phyloP scores from a whole-genome alignment of 352 stramenopile species.

The Globisporangium nunn region DNA sequence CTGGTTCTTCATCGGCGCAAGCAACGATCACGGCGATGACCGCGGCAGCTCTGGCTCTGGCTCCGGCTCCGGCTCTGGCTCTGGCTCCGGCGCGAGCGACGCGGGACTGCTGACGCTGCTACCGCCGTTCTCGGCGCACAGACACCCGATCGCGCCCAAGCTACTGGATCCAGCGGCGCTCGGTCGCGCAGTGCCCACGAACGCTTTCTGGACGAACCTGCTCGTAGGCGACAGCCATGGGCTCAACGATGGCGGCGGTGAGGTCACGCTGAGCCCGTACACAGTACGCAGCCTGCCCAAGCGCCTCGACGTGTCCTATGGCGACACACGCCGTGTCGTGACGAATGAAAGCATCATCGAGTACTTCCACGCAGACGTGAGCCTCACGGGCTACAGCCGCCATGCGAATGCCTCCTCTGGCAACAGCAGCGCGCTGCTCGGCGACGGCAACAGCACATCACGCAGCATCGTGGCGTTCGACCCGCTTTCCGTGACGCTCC shows the following conservation, averaged over 20 bases:
- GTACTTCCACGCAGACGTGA: slow-evolving; percentile 76
- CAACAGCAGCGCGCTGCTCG: slow-evolving; percentile 25
- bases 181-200: slow-evolving; percentile 63
- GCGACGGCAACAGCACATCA: slow-evolving; percentile 55
- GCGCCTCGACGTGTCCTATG: slow-evolving; percentile 78
- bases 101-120: slow-evolving; percentile 44
- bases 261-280: slow-evolving; percentile 82
- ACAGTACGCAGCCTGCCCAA: slow-evolving; percentile 62
- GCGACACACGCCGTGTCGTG: slow-evolving; percentile 62
- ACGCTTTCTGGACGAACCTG: slow-evolving; percentile 88
- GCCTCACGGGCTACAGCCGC: slow-evolving; percentile 55
- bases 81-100: slow-evolving; percentile 16
- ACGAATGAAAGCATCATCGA: slow-evolving; percentile 57
- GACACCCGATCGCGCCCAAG: slow-evolving; percentile 56
- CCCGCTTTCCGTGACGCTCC: slow-evolving; percentile 49
- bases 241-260: slow-evolving; percentile 54
- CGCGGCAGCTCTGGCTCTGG: slow-evolving; percentile 4
- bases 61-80: too few relatives aligned
- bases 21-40: slow-evolving; percentile 7
- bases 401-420: slow-evolving; percentile 14
- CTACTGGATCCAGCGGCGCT: slow-evolving; percentile 41
- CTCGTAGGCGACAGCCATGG: slow-evolving; percentile 72
- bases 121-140: slow-evolving; percentile 43
- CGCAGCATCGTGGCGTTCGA: slow-evolving; percentile 67
- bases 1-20: slow-evolving; percentile 24